Evolutionary conservation across 2,329 filamentous ascomycete species (phyloP).

Genomic region (Botrytis deweyae): DNA sequence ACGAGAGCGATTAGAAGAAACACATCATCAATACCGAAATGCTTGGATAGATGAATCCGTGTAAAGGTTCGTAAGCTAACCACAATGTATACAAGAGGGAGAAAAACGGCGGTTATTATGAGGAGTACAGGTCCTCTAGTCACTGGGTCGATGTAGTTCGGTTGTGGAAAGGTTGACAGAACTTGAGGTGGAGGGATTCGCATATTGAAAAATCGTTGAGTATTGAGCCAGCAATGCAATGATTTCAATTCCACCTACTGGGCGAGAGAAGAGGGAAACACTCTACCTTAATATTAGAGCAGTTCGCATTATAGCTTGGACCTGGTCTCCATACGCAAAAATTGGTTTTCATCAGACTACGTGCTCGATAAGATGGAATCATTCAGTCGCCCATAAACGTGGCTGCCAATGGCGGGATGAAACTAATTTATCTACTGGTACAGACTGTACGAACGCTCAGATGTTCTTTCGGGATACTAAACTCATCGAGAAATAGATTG

Average conservation of each 20-base stretch:
- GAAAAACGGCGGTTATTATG: conserved; percentile 44
- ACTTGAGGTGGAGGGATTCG: conserved; percentile 18
- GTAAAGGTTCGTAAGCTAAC: conserved; percentile 49
- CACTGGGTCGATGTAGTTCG: conserved; percentile 49
- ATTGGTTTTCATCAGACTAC: neutral
- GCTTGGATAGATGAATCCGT: conserved; percentile 46
- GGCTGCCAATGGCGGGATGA: neutral
- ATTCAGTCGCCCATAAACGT: neutral
- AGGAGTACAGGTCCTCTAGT: conserved; percentile 46
- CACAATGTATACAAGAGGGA: conserved; percentile 43
- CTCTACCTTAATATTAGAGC: conserved; percentile 10
- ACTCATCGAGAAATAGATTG: neutral
- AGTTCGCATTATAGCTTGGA: conserved; percentile 1
- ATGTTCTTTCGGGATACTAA: conserved; percentile 10
- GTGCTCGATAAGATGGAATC: neutral
- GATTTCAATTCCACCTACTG: neutral
- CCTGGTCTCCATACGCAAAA: neutral
- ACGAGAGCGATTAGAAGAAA: conserved; percentile 43
- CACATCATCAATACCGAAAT: conserved; percentile 48
- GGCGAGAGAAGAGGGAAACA: conserved; percentile 1
- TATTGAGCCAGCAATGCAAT: conserved; percentile 11
- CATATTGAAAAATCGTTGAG: conserved; percentile 16
- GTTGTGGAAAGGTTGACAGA: conserved; percentile 37
- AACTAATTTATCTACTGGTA: neutral
- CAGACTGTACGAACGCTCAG: conserved; percentile 9